Base-by-base conservation (phyloP, 2,329 filamentous ascomycete species). In the Alternaria angustiovoidea region DNA sequence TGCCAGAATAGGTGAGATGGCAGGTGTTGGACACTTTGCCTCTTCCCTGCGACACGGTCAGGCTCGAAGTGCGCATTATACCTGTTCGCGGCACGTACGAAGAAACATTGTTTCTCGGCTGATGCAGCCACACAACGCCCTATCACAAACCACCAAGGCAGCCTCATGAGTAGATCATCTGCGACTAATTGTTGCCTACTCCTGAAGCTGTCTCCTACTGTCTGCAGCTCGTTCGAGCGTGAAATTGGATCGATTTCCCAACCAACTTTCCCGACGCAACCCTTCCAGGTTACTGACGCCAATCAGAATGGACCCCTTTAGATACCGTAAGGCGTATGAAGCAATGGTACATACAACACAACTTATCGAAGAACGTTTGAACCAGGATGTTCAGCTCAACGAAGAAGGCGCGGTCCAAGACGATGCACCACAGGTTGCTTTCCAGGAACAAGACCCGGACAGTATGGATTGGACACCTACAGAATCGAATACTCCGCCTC, bases 401-500 rank as follows among this genome's bases (percentile, higher is more conserved):
- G 60, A 54, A 41, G 64, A 63, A 32, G 38, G 26, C 9, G 26
- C 47, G 4, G 56, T 58, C 9, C 62, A 61, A 18, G 44, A 61
- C 39, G 60, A 63, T 18, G 49, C 30, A 24, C 59, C 62, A 14
- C 62, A 61, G 38, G 55, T 41, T 18, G 51, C 62, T 14, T 68
- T 70, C 26, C 69, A 70, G 20, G 63, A 72, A 5, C 70, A 76
- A 38, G 76, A 78, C 51, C 68, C 72, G 0, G 76, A 78, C 58
- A 75, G 74, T 34, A 78, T 78, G 76, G 76, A 78, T 47, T 78
- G 76, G 76, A 75, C 72, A 32, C 75, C 74, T 8, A 77, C 73
- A 12, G 75, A 70, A 26, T 63, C 68, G 22, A 68, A 63, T 12
- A 73, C 71, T 41, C 67, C 72, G 36, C 67, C 74, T 44, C 63